Base-by-base conservation (phyloP, 345 rosid genomes). In the Citrus medica region DNA sequence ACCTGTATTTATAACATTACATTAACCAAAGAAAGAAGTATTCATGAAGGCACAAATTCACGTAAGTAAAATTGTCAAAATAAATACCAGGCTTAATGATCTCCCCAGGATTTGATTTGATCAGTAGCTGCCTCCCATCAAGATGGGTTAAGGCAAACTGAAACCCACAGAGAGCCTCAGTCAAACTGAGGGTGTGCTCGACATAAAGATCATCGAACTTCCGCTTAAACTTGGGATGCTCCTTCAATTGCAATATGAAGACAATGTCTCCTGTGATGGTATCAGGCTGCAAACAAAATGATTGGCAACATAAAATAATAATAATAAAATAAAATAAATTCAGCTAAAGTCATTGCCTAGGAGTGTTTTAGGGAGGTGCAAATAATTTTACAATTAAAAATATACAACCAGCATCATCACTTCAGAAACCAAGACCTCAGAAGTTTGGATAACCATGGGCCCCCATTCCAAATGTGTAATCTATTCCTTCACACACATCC, bases 121-220 rank as follows among this genome's bases (percentile, higher is more conserved):
- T 82, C 32, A 91, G 86, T 27, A 91, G 95, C 87, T 89, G 92
- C 81, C 93, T 82, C 46, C 86, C 86, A 79, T 88, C 95, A 74
- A 89, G 86, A 80, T 88, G 95, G 72, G 90, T 83, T 6, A 89
- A 76, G 53, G 81, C 81, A 76, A 91, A 91, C 73, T 88, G 93
- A 83, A 88, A 89, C 48, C 95, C 95, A 28, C 95, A 91, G 24
- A 91, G 88, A 37, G 90, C 88, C 84, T 91, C 95, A 8, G 90
- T 89, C 58, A 91, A 80, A 66, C 84, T 82, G 38, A 87, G 80
- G 25, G 84, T 83, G 77, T 83, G 90, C 42, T 85, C 87, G 27
- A 78, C 76, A 70, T 78, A 79, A 62, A 88, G 79, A 69, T 88
- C 91, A 64, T 88, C 91, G 7, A 76, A 79, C 83, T 82, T 82